Conservation (phyloP, 768 basidiomycete genomes). For the Mycena metata region DNA sequence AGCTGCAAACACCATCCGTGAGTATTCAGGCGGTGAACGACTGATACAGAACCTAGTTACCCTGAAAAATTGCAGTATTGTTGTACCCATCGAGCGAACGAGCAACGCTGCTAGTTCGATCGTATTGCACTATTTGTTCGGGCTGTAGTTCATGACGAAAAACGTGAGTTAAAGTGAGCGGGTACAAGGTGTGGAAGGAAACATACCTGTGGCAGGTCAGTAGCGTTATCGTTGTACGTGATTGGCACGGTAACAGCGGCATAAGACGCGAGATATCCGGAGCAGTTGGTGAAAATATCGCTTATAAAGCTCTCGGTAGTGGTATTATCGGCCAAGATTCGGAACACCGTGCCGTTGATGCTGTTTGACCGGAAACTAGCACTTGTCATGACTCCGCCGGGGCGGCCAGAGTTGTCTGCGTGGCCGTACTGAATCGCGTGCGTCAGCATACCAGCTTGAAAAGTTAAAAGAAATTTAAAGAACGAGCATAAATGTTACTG, state of each 20-base stretch:
- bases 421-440: conserved; percentile 56
- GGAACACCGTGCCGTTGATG: conserved; percentile 57
- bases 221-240: no score
- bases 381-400: conserved; percentile 62
- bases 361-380: conserved; percentile 58
- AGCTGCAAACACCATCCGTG: conserved; percentile 16
- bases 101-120: no score
- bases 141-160: no score
- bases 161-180: no score
- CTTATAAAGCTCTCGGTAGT: conserved; percentile 60
- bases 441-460: neutral
- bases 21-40: no score
- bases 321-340: conserved; percentile 62
- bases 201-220: no score
- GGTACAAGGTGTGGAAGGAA: no score
- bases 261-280: conserved; percentile 43
- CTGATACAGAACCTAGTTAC: no score
- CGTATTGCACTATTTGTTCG: no score
- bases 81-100: neutral
- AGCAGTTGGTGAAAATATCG: conserved; percentile 60
- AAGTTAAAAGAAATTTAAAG: no score
- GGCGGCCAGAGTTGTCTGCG: conserved; percentile 59
- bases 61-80: conserved; percentile 17
- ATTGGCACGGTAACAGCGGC: no score
- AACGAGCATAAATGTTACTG: no score